Conservation (phyloP, 2,329 filamentous ascomycete species). For the Pyrenochaeta sp. region DNA sequence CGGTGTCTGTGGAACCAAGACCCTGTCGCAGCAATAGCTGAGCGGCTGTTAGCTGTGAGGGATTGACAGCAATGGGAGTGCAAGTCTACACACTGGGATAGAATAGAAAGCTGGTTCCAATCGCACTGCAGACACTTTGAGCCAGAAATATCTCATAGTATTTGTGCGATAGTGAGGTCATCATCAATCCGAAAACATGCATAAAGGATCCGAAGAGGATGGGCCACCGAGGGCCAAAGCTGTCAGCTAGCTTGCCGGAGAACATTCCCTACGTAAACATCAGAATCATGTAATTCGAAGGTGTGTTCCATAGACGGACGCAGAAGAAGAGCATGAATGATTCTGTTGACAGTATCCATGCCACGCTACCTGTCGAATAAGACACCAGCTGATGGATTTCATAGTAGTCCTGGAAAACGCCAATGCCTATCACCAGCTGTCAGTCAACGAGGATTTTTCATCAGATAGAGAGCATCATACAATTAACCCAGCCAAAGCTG, state of each 20-base stretch:
- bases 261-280: conserved; percentile 47
- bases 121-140: conserved; percentile 58
- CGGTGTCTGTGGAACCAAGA: conserved; percentile 57
- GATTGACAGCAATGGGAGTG: neutral
- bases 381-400: conserved; percentile 38
- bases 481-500: conserved; percentile 44
- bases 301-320: conserved; percentile 33
- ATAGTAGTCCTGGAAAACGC: conserved; percentile 53
- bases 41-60: neutral
- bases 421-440: conserved; percentile 29
- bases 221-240: conserved; percentile 54
- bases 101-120: conserved; percentile 44
- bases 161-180: conserved; percentile 61
- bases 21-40: neutral
- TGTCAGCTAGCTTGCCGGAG: conserved; percentile 27
- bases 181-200: conserved; percentile 67
- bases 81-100: conserved; percentile 8
- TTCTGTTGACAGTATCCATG: conserved; percentile 51
- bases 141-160: conserved; percentile 62
- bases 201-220: conserved; percentile 36
- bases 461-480: neutral
- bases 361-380: conserved; percentile 39
- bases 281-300: neutral
- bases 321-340: conserved; percentile 57
- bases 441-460: neutral